Base-by-base conservation (phyloP, 225 moss, liverwort and hornwort species). In the Pleurozium schreberi region DNA sequence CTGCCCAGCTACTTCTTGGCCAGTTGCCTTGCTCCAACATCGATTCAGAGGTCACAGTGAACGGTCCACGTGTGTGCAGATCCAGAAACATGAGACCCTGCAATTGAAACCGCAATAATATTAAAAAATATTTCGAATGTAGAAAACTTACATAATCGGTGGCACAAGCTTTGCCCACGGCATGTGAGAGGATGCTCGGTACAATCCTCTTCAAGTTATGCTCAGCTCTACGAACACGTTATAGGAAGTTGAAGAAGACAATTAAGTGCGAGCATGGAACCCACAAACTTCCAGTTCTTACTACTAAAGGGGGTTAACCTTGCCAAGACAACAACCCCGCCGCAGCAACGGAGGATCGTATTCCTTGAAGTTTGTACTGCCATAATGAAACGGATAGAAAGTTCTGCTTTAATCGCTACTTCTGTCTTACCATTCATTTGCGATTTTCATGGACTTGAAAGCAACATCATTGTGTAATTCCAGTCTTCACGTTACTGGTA, bases 1-100 rank as follows among this genome's bases (percentile, higher is more conserved):
- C 95, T 92, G 95, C 95, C 95, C 94, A 95, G 84, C 93, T 94
- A 86, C 93, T 94, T 91, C 93, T 93, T 50, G 91, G 92, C 91
- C 90, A 94, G 67, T 91, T 92, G 83, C 91, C 76, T 94, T 95
- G 93, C 75, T 90, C 93, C 91, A 91, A 93, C 85, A 83, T 88
- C 77, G 92, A 84, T 85, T 93, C 92, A 45, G 89, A 91, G 74
- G 92, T 87, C 65, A 92, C 90, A 53, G 90, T 93, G 84, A 91
- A 95, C 47, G 95, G 88, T 80, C 86, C 90, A 86, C 88, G 94
- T 68, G 94, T 92, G 74, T 85, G 88, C 71, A 95, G 84, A 89
- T 94, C 95, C 80, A 95, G 90, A 92, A 92, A 94, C 64, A 94
- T 75, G 61, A 95, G 91, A 84, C 95, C 95, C 95, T 95, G 95